Evolutionary conservation across 129 eudicot genomes (phyloP), one percentile per base, ranked within the genome.

Genomic region (Heracleum sosnowskyi): DNA sequence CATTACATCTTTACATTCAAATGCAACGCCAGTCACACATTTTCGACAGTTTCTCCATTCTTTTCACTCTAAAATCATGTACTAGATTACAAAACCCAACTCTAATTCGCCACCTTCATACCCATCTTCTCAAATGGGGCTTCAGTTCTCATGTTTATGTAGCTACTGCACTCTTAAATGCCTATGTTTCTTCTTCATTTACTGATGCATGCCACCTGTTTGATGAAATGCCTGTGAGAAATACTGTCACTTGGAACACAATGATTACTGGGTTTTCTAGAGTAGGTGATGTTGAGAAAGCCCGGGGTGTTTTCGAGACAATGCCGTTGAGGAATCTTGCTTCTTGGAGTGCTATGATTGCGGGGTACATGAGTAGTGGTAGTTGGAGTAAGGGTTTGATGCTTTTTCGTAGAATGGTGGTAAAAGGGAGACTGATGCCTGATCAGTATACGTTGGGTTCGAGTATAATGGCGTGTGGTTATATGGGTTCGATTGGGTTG

Each of bases 141-240:
- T 91, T 86, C 74, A 63, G 68, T 24, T 69, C 82, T 11, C 82
- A 89, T 40, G 88, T 89, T 4, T 85, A 85, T 73, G 84, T 91
- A 7, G 90, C 90, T 63, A 87, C 91, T 31, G 83, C 88, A 22
- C 87, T 91, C 3, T 16, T 91, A 10, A 44, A 75, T 16, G 80
- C 82, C 0, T 91, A 91, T 44, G 75, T 79, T 0, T 47, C 62
- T 5, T 9, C 47, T 4, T 78, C 79, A 51, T 84, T 87, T 34
- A 8, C 28, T 24, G 82, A 85, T 79, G 93, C 97, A 4, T 29
- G 90, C 24, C 0, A 34, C 24, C 28, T 89, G 91, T 89, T 91
- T 78, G 89, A 89, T 9, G 90, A 89, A 86, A 89, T 91, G 91
- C 90, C 93, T 81, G 80, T 49, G 9, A 83, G 93, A 85, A 91